Conservation (phyloP, 345 rosid genomes). For the Arabis hirsuta region DNA sequence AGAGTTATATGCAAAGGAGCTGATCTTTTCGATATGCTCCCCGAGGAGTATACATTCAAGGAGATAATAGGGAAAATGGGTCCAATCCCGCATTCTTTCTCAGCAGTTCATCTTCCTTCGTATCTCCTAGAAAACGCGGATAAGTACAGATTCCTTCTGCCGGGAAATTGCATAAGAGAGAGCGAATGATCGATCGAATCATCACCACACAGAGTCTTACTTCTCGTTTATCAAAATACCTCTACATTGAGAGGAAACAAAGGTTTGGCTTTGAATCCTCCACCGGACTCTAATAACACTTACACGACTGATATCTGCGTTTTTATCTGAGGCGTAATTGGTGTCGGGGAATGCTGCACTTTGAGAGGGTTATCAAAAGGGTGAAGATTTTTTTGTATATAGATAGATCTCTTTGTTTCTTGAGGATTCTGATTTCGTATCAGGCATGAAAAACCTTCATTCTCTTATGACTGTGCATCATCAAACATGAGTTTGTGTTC, state of each 20-base stretch:
- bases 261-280: slow-evolving; percentile 31
- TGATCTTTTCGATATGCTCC: slow-evolving; percentile 81
- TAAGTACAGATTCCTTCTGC: slow-evolving; percentile 63
- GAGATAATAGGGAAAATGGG: slow-evolving; percentile 83
- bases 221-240: slow-evolving; percentile 24
- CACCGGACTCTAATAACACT: slow-evolving; percentile 32
- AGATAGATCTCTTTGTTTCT: slow-evolving; percentile 37
- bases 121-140: slow-evolving; percentile 67
- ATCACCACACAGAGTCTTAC: slow-evolving; percentile 23
- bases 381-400: slow-evolving; percentile 38
- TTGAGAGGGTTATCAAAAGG: slow-evolving; percentile 26
- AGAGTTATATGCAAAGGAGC: slow-evolving; percentile 75
- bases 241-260: slow-evolving; percentile 35
- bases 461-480: slow-evolving; percentile 23
- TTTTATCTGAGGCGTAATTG: slow-evolving; percentile 36
- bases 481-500: slow-evolving; percentile 36
- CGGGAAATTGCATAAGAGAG: slow-evolving; percentile 69
- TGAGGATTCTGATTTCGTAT: slow-evolving; percentile 33
- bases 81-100: slow-evolving; percentile 75
- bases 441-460: slow-evolving; percentile 36
- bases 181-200: slow-evolving; percentile 41
- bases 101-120: slow-evolving; percentile 78
- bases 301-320: slow-evolving; percentile 34
- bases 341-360: slow-evolving; percentile 35
- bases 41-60: slow-evolving; percentile 79